Conservation (phyloP, 2,329 filamentous ascomycete species). For the Pseudocercospora macadamiae region DNA sequence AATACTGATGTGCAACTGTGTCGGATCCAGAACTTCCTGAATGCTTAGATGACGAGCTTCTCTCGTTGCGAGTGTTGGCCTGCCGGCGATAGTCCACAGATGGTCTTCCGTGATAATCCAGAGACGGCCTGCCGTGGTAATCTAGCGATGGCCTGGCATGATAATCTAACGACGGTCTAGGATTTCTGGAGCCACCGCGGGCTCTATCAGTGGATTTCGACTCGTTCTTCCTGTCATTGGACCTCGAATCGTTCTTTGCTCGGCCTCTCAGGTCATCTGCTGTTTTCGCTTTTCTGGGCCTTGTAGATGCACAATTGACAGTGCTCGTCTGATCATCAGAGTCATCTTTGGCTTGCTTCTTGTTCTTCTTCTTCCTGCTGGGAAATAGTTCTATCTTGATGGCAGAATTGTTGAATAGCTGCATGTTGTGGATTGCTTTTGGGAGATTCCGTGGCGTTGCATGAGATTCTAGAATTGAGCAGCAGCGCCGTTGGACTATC, state of each 20-base stretch:
- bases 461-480: background rate
- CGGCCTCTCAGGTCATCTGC: background rate
- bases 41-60: background rate
- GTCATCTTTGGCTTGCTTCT: background rate
- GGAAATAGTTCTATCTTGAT: constrained; percentile 21
- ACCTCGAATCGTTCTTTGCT: background rate
- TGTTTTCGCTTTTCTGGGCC: background rate
- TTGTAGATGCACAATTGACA: background rate
- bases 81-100: background rate
- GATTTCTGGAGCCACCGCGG: background rate
- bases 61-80: background rate
- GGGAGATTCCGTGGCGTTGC: background rate
- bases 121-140: background rate
- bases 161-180: background rate
- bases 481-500: constrained; percentile 2
- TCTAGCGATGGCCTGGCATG: background rate
- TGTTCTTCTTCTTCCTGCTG: constrained; percentile 14
- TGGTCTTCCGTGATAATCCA: background rate
- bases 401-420: constrained; percentile 18
- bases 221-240: background rate
- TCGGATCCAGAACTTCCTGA: background rate
- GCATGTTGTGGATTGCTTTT: constrained; percentile 9
- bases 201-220: background rate
- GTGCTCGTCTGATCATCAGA: background rate
- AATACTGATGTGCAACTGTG: background rate